Evolutionary conservation across 768 basidiomycete genomes (phyloP), one percentile per base, ranked within the genome.

Genomic region (Psilocybe cubensis): DNA sequence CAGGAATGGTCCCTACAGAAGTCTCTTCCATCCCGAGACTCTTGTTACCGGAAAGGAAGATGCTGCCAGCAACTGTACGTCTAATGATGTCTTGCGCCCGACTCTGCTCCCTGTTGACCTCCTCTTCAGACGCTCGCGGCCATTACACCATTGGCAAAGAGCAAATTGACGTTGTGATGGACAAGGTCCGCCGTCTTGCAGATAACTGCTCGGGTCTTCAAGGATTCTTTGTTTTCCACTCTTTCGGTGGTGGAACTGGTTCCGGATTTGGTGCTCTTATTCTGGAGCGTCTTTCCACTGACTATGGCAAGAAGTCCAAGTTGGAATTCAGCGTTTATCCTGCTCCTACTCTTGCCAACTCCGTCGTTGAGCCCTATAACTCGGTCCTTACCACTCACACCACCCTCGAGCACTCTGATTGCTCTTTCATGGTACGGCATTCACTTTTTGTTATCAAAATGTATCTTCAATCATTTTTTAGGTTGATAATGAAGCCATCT

Each of bases 151-250:
- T 99, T 69, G 97, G 97, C 67, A 99, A 98, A 78, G 97, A 98
- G 75, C 87, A 94, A 70, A 94, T 99, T 60, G 97, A 99, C 78
- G 84, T 84, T 43, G 96, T 97, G 54, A 92, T 98, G 87, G 97
- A 99, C 78, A 96, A 93, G 76, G 81, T 98, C 65, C 92, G 97
- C 72, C 91, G 93, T 65, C 87, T 99, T 61, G 93, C 96, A 50
- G 97, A 99, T 78, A 97, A 97, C 79, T 98, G 96, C 79, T 86
- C 87, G 48, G 97, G 97, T 72, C 88, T 99, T 43, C 97, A 99
- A 78, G 97, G 97, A 68, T 99, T 99, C 87, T 98, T 98, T 71
- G 93, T 98, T 70, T 98, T 98, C 87, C 97, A 98, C 80, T 98
- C 97, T 18, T 98, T 99, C 72, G 97, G 97, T 72, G 97, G 97